Percentiles rank a stretch among this genome's conserved stretches.
phyloP scores from a whole-genome alignment of 2,329 filamentous ascomycete genomes.

The Botrytis cinerea region DNA sequence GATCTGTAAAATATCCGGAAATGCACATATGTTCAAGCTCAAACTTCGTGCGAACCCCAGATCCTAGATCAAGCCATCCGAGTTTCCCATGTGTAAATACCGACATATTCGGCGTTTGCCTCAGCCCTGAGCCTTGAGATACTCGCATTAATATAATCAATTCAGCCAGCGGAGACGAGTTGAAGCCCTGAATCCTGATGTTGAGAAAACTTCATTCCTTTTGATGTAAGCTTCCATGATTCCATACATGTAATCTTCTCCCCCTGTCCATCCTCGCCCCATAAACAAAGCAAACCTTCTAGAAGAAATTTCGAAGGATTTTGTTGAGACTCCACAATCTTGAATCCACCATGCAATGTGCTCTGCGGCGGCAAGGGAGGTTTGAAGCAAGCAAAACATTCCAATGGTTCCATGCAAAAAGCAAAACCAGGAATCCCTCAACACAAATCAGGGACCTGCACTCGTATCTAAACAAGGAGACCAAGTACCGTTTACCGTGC shows the following conservation, averaged over 20 bases:
- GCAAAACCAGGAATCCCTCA: slow-evolving; percentile 5
- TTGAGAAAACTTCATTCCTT: background rate
- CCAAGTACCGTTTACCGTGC: background rate
- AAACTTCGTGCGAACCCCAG: background rate
- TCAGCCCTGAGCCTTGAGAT: slow-evolving; percentile 5
- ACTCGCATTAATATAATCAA: background rate
- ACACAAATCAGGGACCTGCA: slow-evolving; percentile 10
- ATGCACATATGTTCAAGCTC: background rate
- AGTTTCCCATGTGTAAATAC: background rate
- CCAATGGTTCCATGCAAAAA: background rate
- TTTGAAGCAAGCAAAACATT: slow-evolving; percentile 3
- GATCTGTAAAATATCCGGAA: background rate
- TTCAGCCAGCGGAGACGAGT: slow-evolving; percentile 6
- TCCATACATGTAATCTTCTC: background rate
- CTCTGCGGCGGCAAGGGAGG: background rate
- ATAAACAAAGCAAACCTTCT: slow-evolving; percentile 11
- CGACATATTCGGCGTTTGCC: background rate
- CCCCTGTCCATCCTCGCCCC: background rate
- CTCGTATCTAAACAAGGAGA: slow-evolving; percentile 1
- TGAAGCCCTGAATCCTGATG: slow-evolving; percentile 2
- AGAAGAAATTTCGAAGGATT: slow-evolving; percentile 25
- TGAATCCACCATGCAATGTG: background rate
- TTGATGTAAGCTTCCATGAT: slow-evolving; percentile 14
- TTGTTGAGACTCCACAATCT: slow-evolving; percentile 15
- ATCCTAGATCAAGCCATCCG: background rate